Conservation (phyloP, 2,329 filamentous ascomycete genomes). For the Pseudogymnoascus pannorum region DNA sequence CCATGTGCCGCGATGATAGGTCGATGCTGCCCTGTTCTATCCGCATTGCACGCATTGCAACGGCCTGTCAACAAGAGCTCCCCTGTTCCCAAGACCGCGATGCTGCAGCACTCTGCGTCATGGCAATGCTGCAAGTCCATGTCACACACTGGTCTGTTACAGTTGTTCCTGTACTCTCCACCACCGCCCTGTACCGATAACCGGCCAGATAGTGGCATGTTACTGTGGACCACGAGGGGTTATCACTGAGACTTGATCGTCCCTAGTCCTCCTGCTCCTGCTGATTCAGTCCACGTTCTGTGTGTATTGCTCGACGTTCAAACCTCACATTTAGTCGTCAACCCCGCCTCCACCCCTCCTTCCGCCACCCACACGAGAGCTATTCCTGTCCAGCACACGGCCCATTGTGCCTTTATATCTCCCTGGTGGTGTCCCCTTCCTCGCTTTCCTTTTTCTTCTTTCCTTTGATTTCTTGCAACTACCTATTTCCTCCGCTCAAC, state of each 20-base stretch:
- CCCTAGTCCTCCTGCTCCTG: neutral
- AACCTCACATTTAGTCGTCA: neutral
- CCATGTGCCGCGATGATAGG: slow-evolving; percentile 8
- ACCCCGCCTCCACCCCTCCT: neutral
- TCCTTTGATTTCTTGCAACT: neutral
- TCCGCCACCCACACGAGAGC: slow-evolving; percentile 1
- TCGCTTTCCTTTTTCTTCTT: neutral
- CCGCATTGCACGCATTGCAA: neutral
- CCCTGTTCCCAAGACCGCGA: neutral
- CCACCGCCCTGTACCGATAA: neutral
- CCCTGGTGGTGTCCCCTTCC: neutral
- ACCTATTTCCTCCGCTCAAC: neutral
- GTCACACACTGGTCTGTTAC: neutral
- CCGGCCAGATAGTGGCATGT: slow-evolving; percentile 1
- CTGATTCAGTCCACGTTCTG: slow-evolving; percentile 2
- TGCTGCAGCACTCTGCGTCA: neutral
- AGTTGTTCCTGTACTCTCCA: neutral
- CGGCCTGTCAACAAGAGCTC: slow-evolving; percentile 5
- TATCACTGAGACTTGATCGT: neutral
- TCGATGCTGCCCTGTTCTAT: neutral
- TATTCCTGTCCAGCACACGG: neutral
- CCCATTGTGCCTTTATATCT: slow-evolving; percentile 6
- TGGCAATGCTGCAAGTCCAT: neutral
- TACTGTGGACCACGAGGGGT: neutral
- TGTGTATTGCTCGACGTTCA: slow-evolving; percentile 6